Base-by-base conservation (phyloP, 2,329 filamentous ascomycete species). In the Ascosphaera apis region DNA sequence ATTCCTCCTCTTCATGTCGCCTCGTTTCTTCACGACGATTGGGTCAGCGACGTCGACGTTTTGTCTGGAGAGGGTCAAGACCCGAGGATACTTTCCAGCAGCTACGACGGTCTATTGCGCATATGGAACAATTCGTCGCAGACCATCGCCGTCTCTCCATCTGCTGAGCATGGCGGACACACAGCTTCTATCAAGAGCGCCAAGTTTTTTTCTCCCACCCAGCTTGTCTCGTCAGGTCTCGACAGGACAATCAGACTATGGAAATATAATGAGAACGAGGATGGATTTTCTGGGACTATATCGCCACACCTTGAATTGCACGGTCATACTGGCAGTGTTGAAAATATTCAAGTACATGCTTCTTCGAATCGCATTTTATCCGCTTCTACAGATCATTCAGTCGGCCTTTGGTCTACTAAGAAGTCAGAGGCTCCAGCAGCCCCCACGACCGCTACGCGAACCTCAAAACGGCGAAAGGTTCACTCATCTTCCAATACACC, bases 11-110 rank as follows among this genome's bases (percentile, higher is more conserved):
- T 79, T 25, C 86, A 88, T 53, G 74, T 91, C 46, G 77, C 83
- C 9, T 88, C 79, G 50, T 98, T 92, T 53, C 76, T 93, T 60
- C 86, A 98, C 54, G 84, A 98, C 50, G 88, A 95, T 55, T 98
- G 88, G 88, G 79, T 98, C 34, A 81, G 80, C 52, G 69, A 71
- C 17, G 72, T 95, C 17, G 83, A 93, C 53, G 69, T 91, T 3
- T 62, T 91, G 16, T 84, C 82, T 0, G 54, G 57, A 11, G 56
- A 57, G 27, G 68, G 71, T 15, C 69, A 75, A 43, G 72, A 79
- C 47, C 19, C 19, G 19, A 64, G 79, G 42, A 76, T 95, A 40
- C 60, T 92, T n/a, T 91, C 82, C n/a, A 82, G 74, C 19, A 86
- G 81, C 34, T 95, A 91, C 51, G 88, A 98, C 53, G 86, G 86